phyloP scores from a whole-genome alignment of 169 alveolate species.

The Babesia sp. region DNA sequence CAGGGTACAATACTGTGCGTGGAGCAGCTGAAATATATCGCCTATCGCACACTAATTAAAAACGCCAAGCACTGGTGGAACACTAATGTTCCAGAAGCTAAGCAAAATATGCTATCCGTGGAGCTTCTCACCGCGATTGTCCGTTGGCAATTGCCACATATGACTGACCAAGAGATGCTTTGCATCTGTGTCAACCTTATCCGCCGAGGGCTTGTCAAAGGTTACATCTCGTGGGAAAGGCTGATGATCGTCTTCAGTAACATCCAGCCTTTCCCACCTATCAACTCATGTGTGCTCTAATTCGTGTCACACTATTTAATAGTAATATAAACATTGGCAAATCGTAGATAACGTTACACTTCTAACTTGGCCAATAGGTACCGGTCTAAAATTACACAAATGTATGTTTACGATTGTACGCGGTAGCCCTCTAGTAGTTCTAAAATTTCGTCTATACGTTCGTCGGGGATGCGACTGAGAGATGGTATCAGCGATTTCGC shows the following conservation, averaged over 20 bases:
- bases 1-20: constrained; percentile 84
- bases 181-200: constrained; percentile 83
- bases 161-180: constrained; percentile 77
- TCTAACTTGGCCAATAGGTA: too few relatives aligned
- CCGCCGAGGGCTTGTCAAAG: constrained; percentile 80
- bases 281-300: constrained; percentile 18
- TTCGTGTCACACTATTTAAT: not conserved
- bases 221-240: constrained; percentile 85
- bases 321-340: too few relatives aligned
- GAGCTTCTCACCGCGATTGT: constrained; percentile 66
- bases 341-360: too few relatives aligned
- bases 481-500: constrained; percentile 77
- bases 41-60: constrained; percentile 78
- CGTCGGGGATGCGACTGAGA: constrained; percentile 62
- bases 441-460: constrained; percentile 51
- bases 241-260: constrained; percentile 79
- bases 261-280: constrained; percentile 80
- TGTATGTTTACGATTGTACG: constrained; percentile 41
- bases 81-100: constrained; percentile 57
- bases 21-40: constrained; percentile 79
- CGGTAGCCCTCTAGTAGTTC: constrained; percentile 68
- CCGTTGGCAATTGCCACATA: constrained; percentile 57
- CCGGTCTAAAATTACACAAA: too few relatives aligned
- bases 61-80: constrained; percentile 77
- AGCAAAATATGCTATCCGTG: constrained; percentile 74